Base-by-base conservation (phyloP, 805 yeast species). In the Cyberlindnera saturnus region DNA sequence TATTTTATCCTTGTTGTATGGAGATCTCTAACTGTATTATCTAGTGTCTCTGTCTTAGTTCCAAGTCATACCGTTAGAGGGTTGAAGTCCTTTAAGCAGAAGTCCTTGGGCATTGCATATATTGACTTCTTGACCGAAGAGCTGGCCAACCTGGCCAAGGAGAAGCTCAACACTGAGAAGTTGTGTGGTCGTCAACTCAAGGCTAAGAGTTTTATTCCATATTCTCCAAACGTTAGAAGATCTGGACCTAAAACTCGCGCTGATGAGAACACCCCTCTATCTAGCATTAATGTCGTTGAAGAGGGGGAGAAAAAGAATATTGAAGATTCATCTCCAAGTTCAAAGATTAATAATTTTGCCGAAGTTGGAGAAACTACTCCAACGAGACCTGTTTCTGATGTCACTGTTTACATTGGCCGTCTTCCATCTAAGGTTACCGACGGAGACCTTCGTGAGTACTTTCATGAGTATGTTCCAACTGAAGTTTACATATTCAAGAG, bases 61-160 rank as follows among this genome's bases (percentile, higher is more conserved):
- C 85, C 84, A 23, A 71, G 74, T 45, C 75, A 73, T 49, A 73
- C 79, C 3, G 66, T 75, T 15, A 66, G 75, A 30, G 75, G 75
- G 11, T 62, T 69, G 44, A 65, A 73, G 36, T 55, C 55, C 6
- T 57, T 55, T 33, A 66, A 64, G 39, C 70, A 67, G 38, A 68
- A 62, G 48, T 75, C 80, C 3, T 61, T 77, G 49, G 91, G 93
- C 4, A 73, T 77, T 55, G 97, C 95, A 13, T 90, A 86, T 64
- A 84, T 88, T 45, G 93, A 88, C 53, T 91, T 82, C 59, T 82
- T 73, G 54, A 71, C 69, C 41, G 74, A 72, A 46, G 88, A 77
- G 41, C 71, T 71, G 33, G 95, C 90, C 41, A 64, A 67, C 55
- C 60, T 66, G 53, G 95, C 89, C 3, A 73, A 87, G 49, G 77